Base-by-base conservation (phyloP, 1,284 basidiomycete species). In the Cerrena zonata region DNA sequence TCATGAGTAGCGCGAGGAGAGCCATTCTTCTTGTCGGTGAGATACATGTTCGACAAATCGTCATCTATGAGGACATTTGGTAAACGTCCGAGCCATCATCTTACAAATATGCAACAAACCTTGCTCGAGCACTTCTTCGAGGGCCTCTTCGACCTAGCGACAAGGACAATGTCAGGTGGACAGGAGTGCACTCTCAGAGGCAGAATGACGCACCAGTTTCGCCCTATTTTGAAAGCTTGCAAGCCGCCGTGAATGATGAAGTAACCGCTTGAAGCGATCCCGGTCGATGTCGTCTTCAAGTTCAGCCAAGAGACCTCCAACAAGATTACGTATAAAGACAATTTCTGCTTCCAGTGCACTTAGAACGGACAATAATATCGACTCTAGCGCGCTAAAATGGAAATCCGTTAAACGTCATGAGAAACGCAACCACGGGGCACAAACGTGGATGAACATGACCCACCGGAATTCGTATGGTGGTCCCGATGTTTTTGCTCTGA, bases 341-440 rank as follows among this genome's bases (percentile, higher is more conserved):
- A 95, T 88, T 69, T 97, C 94, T 23, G 91, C 90, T 69, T 96
- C 94, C 18, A 97, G 75, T 1, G 92, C 92, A 56, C 89, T 89
- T 47, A 92, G 72, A 15, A 94, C 90, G 27, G 91, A 94, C 39
- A 94, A 78, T 36, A 97, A 73, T 48, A 94, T 86, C 1, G 91
- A 92, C 61, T 97, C 94, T 37, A 96, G 74, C 1, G 93, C 94
- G 48, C 92, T 92, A 62, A 34, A 43, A 45, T 53, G 50, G 55
- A 53, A 57, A 48, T 55, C 45, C 53, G 22, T 53, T 60, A 51
- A 48, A 46, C 50, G 37, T 52, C 48, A 42, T 61, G 56, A 58
- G 56, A 54, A 51, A 61, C 45, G 19, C 22, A 23, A 23, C 18
- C 41, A 42, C 5, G 41, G 22, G 23, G 23, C 24, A 39, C 42